These are phyloP conservation scores for Verticillium nubilum DNA, from an alignment of 2,329 filamentous ascomycete species.

Conservation along the genomic window DNA sequence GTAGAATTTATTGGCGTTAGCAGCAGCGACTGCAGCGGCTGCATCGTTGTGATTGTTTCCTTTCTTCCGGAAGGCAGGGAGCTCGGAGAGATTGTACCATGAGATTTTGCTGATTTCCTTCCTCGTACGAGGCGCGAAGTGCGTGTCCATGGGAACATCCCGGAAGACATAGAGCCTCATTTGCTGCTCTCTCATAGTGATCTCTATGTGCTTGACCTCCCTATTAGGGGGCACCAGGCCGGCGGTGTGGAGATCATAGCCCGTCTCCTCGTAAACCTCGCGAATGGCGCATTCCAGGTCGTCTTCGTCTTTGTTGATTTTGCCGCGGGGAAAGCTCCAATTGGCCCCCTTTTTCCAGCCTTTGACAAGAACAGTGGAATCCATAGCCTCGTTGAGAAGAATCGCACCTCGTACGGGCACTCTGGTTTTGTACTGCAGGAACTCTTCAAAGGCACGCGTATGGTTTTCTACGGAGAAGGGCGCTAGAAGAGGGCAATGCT, in stretches of 20 bases:
- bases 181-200: conserved; percentile 88
- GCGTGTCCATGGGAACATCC: conserved; percentile 77
- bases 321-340: conserved; percentile 95
- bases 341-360: conserved; percentile 96
- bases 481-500: conserved; percentile 85
- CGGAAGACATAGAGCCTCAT: conserved; percentile 90
- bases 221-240: conserved; percentile 69
- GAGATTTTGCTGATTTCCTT: conserved; percentile 97
- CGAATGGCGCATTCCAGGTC: conserved; percentile 90
- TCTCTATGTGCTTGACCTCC: conserved; percentile 76
- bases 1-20: conserved; percentile 84
- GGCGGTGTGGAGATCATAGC: conserved; percentile 72
- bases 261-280: conserved; percentile 95
- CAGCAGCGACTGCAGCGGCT: conserved; percentile 40
- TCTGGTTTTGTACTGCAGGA: conserved; percentile 88
- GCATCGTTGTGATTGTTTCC: conserved; percentile 45
- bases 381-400: conserved; percentile 89
- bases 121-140: conserved; percentile 83
- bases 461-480: conserved; percentile 74
- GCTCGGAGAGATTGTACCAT: conserved; percentile 87
- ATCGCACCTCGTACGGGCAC: conserved; percentile 94
- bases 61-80: conserved; percentile 77
- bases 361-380: conserved; percentile 86
- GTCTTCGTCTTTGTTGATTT: conserved; percentile 96
- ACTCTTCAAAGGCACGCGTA: conserved; percentile 81